Evolutionary conservation across 2,329 filamentous ascomycete species (phyloP).

Genomic region (Pezicula carpinea): DNA sequence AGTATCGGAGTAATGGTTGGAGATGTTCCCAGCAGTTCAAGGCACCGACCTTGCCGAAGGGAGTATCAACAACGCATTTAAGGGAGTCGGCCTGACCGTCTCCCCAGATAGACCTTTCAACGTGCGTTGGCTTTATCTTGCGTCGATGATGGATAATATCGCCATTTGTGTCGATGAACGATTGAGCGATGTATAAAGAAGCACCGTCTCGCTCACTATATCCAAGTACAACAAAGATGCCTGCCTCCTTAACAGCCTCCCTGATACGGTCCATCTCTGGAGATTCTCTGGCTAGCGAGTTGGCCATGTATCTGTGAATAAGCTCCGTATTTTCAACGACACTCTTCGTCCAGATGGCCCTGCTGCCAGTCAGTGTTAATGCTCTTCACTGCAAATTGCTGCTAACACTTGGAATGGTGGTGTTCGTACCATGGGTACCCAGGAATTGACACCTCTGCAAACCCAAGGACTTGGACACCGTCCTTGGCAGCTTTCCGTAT

Average conservation of each 20-base stretch:
- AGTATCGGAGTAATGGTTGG: constrained; percentile 12
- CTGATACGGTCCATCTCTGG: constrained; percentile 39
- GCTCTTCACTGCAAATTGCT: background rate
- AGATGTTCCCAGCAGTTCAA: constrained; percentile 43
- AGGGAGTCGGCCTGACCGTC: constrained; percentile 54
- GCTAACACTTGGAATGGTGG: no score
- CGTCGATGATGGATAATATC: constrained; percentile 39
- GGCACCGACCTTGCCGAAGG: constrained; percentile 6
- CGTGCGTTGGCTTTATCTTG: constrained; percentile 42
- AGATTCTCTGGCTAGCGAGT: constrained; percentile 35
- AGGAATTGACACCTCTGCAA: constrained; percentile 41
- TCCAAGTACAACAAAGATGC: constrained; percentile 41
- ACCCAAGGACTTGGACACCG: constrained; percentile 33
- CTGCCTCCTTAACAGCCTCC: constrained; percentile 40
- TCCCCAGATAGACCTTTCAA: constrained; percentile 44
- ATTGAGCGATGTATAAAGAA: constrained; percentile 42
- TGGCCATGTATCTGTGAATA: constrained; percentile 41
- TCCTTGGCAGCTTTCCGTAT: constrained; percentile 29
- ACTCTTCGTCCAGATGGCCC: constrained; percentile 33
- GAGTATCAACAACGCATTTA: constrained; percentile 43
- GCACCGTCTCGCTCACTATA: constrained; percentile 41
- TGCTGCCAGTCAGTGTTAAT: constrained; percentile 26
- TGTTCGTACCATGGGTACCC: constrained; percentile 44
- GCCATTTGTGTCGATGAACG: constrained; percentile 44
- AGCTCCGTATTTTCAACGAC: constrained; percentile 31